Evolutionary conservation across 306 rosid genomes (phyloP).

Genomic region (Lathyrus aphaca): DNA sequence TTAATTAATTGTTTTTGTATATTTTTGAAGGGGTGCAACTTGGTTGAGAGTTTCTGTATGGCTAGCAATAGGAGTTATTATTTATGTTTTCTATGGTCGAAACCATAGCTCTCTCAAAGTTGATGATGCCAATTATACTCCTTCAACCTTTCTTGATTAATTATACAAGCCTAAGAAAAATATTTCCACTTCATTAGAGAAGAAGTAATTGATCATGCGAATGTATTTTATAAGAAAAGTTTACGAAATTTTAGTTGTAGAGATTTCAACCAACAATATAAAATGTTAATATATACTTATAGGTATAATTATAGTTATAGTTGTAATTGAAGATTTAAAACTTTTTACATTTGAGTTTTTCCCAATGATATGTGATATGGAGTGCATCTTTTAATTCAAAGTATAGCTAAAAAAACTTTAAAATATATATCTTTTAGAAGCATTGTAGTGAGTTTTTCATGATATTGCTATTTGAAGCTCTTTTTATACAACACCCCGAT

Average conservation of each 20-base stretch:
- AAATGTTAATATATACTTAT: background rate
- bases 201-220: slow-evolving; percentile 1
- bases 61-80: slow-evolving; percentile 63
- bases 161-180: background rate
- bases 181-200: background rate
- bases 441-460: too few relatives aligned
- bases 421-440: too few relatives aligned
- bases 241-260: background rate
- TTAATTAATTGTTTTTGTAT: background rate
- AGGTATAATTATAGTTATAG: background rate
- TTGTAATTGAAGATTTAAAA: background rate
- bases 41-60: slow-evolving; percentile 89
- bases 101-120: slow-evolving; percentile 68
- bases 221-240: background rate
- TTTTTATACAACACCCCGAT: too few relatives aligned
- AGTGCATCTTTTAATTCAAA: background rate
- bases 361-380: background rate
- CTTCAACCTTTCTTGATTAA: slow-evolving; percentile 48
- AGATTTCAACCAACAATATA: background rate
- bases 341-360: background rate
- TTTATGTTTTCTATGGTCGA: slow-evolving; percentile 76
- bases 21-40: slow-evolving; percentile 57
- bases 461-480: too few relatives aligned
- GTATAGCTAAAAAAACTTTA: too few relatives aligned
- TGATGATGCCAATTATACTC: slow-evolving; percentile 45